A percentile compares a stretch with the other conserved stretches of the same genome.
phyloP scores from a whole-genome alignment of 1,139 yeast species.

The Lodderomyces orthopsilosis region DNA sequence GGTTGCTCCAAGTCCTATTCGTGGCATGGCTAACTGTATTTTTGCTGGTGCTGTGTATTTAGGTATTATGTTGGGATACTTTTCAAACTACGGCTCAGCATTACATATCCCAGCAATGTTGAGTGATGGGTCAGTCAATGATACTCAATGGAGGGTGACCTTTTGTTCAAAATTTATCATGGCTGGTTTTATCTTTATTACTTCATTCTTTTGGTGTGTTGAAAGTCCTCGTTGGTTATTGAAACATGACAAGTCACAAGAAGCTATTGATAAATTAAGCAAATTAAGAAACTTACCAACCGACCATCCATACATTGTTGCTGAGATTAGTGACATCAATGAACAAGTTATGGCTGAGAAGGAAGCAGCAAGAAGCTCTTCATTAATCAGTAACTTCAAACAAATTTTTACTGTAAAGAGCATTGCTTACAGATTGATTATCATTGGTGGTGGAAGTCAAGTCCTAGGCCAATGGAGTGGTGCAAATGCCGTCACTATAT shows the following conservation, averaged over 20 bases:
- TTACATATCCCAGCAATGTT: slow-evolving; percentile 24
- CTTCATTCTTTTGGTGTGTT: slow-evolving; percentile 34
- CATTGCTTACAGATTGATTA: slow-evolving; percentile 45
- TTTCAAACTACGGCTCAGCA: slow-evolving; percentile 44
- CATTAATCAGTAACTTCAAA: slow-evolving; percentile 23
- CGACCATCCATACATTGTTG: slow-evolving; percentile 50
- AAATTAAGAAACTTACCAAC: slow-evolving; percentile 48
- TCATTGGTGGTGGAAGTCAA: slow-evolving; percentile 43
- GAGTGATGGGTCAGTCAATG: slow-evolving; percentile 14
- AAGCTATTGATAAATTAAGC: slow-evolving; percentile 36
- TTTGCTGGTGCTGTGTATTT: slow-evolving; percentile 56
- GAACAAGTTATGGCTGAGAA: slow-evolving; percentile 42
- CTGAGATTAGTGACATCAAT: slow-evolving; percentile 52
- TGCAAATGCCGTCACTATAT: slow-evolving; percentile 60
- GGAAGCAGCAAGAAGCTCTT: slow-evolving; percentile 30
- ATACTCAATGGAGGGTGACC: slow-evolving; percentile 39
- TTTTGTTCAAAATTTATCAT: slow-evolving; percentile 38
- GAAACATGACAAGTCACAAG: slow-evolving; percentile 33
- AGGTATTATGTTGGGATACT: slow-evolving; percentile 53
- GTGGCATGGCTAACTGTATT: slow-evolving; percentile 50
- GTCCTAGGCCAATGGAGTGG: slow-evolving; percentile 63
- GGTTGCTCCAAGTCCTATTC: slow-evolving; percentile 50
- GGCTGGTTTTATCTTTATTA: slow-evolving; percentile 39
- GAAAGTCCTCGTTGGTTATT: slow-evolving; percentile 50
- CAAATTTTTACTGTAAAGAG: slow-evolving; percentile 36